Base-by-base conservation (phyloP, 768 basidiomycete species). In the Hygrophorus pudorinus region DNA sequence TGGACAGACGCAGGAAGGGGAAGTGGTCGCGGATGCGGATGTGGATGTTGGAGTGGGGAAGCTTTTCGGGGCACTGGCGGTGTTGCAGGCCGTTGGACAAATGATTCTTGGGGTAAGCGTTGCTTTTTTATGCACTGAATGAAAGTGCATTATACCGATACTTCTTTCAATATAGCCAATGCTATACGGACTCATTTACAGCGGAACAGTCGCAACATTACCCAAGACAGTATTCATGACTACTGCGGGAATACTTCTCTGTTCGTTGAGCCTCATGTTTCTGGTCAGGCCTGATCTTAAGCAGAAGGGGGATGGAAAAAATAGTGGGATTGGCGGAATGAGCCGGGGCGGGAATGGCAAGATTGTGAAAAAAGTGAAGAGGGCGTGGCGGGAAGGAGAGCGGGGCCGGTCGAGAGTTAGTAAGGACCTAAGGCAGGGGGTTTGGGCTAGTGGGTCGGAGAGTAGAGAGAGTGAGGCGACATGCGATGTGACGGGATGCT, bases 111-210 rank as follows among this genome's bases (percentile, higher is more conserved):
- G 81, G 38, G 71, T 73, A 49, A 52, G 66, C 42, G 41, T 17
- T 38, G 18, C 13, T 39, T 49, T 48, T 41, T 45, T 11, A 9
- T 7, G 24, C 28, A 17, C 21, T 43, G 42, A 18, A 20, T 44
- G 33, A 44, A 24, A 24, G 24, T 24, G 24, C 7, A 38, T 45
- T 39, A 10, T 37, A 32, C 32, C 36, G 8, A 34, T 48, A 12
- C 17, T 34, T 31, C 8, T 14, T 12, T 40, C n/a, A 5, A 16
- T 31, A n/a, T 44, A 73, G 80, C 85, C 87, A 1, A 60, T 86
- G 54, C 40, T 89, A 4, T 90, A 89, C 52, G 85, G 80, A 3
- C 39, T 82, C 45, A 61, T 87, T 18, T 90, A 85, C 63, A 75
- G 78, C 50, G 65, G 59, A 39, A 85, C 85, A 0, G 83, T 86